phyloP scores from a whole-genome alignment of 2,329 filamentous ascomycete species.

The Fusarium albidum region DNA sequence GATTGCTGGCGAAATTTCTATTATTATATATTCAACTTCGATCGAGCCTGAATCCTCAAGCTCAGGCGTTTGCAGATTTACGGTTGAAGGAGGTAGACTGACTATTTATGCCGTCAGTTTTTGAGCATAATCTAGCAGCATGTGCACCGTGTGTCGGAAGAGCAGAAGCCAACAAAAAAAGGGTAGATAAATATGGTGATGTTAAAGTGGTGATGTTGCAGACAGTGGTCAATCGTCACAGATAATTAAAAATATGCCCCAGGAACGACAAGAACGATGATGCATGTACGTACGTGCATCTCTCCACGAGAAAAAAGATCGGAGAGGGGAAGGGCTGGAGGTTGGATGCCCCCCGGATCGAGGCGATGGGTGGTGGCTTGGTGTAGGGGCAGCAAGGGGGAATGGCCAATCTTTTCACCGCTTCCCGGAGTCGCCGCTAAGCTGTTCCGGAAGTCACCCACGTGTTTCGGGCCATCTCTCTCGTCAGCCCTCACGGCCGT shows the following conservation, averaged over 20 bases:
- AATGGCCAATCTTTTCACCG: conserved; percentile 40
- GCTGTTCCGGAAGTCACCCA: conserved; percentile 40
- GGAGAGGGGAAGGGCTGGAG: conserved; percentile 9
- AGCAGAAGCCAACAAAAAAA: no score
- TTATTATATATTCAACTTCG: background rate
- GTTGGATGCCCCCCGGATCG: conserved; percentile 26
- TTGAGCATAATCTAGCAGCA: no score
- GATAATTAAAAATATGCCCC: conserved; percentile 13
- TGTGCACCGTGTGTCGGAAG: no score
- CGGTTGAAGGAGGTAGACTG: no score
- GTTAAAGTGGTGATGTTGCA: background rate
- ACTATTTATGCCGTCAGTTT: no score
- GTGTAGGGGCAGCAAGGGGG: conserved; percentile 14
- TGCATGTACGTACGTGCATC: background rate
- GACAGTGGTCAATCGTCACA: conserved; percentile 3
- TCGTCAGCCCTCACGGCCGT: conserved; percentile 25
- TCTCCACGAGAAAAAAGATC: background rate
- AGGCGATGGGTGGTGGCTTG: conserved; percentile 28
- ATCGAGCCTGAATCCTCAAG: no score
- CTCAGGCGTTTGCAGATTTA: no score
- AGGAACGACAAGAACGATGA: conserved; percentile 9
- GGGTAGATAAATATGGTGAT: no score
- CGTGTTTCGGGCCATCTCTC: conserved; percentile 37
- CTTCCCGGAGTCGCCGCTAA: conserved; percentile 37
- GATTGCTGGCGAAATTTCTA: background rate